A percentile compares a stretch with the other conserved stretches of the same genome.
Conservation (phyloP, 2,329 filamentous ascomycete genomes). For the Cladosporium austrohemisphaericum region DNA sequence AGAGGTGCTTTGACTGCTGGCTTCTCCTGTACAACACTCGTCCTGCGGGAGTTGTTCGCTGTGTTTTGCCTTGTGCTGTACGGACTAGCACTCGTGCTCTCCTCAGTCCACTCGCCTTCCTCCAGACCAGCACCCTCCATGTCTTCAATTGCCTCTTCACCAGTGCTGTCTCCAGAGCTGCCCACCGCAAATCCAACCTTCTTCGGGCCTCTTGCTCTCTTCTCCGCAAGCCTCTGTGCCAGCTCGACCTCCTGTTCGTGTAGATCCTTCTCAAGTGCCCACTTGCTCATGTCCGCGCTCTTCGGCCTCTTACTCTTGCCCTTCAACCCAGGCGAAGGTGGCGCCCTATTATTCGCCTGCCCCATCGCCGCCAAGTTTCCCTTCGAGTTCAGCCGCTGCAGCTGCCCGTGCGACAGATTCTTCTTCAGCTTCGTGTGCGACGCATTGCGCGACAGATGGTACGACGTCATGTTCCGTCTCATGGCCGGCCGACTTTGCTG, state of each 20-base stretch:
- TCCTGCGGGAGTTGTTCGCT: slow-evolving; percentile 34
- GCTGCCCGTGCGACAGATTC: slow-evolving; percentile 44
- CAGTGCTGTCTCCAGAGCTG: slow-evolving; percentile 24
- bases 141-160: slow-evolving; percentile 26
- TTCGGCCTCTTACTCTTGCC: slow-evolving; percentile 29
- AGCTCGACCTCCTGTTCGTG: slow-evolving; percentile 28
- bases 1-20: slow-evolving; percentile 18
- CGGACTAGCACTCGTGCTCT: slow-evolving; percentile 35
- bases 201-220: slow-evolving; percentile 21
- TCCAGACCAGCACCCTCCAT: slow-evolving; percentile 31
- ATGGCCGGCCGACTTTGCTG: slow-evolving; percentile 22
- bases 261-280: slow-evolving; percentile 25
- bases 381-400: slow-evolving; percentile 38
- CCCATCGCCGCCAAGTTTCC: slow-evolving; percentile 34
- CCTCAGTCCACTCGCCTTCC: slow-evolving; percentile 35
- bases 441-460: slow-evolving; percentile 29
- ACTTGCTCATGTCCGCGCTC: slow-evolving; percentile 26
- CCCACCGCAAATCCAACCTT: slow-evolving; percentile 34
- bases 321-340: slow-evolving; percentile 28
- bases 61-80: slow-evolving; percentile 36
- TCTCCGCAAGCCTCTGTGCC: slow-evolving; percentile 17
- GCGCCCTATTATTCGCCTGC: slow-evolving; percentile 21
- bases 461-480: slow-evolving; percentile 31
- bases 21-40: slow-evolving; percentile 25
- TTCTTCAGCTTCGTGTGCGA: slow-evolving; percentile 34